Evolutionary conservation across 2,329 filamentous ascomycete species (phyloP).

Genomic region (Pestalotiopsis sp.): DNA sequence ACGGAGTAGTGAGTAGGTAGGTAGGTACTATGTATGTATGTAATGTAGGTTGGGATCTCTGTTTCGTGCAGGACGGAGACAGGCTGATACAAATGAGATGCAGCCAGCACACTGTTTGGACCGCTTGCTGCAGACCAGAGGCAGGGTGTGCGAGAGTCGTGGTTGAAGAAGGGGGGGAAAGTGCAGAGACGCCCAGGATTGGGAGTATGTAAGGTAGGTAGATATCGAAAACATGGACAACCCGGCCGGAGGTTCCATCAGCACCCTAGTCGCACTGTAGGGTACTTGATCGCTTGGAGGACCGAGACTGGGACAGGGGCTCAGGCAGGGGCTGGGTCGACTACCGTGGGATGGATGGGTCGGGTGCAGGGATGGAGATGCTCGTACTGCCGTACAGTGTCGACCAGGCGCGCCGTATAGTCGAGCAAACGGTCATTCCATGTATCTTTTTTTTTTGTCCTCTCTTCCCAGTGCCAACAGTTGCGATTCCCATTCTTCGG

Average conservation of each 20-base stretch:
- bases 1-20: neutral
- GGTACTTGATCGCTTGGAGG: neutral
- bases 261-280: neutral
- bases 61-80: neutral
- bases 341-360: slow-evolving; percentile 5
- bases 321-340: neutral
- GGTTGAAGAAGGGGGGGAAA: slow-evolving; percentile 5
- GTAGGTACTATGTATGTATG: neutral
- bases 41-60: neutral
- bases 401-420: neutral
- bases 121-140: neutral
- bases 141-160: neutral
- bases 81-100: slow-evolving; percentile 7
- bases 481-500: neutral
- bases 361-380: neutral
- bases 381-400: neutral
- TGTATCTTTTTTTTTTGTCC: neutral
- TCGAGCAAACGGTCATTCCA: neutral
- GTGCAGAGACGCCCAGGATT: neutral
- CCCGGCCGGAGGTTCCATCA: neutral
- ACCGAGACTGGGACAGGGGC: neutral
- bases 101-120: slow-evolving; percentile 2
- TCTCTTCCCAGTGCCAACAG: neutral
- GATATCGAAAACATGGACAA: neutral
- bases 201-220: neutral